Base-by-base conservation (phyloP, 768 basidiomycete genomes). In the Exidia glandulosa region DNA sequence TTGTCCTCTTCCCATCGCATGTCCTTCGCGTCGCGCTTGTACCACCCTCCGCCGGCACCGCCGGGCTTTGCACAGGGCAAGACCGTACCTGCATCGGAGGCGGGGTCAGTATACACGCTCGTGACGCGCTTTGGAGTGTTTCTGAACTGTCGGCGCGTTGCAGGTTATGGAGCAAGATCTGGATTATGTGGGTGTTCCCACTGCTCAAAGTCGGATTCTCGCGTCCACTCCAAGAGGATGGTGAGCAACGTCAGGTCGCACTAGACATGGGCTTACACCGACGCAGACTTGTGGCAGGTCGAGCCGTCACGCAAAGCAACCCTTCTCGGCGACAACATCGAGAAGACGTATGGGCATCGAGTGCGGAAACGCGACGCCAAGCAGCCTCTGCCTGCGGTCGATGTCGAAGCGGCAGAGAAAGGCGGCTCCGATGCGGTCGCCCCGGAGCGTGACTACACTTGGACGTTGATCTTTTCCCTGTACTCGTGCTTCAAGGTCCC, bases 201-300 rank as follows among this genome's bases (percentile, higher is more conserved):
- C 77, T 86, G 60, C 72, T 85, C 2, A 70, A 73, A 30, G 82
- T 84, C 14, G 83, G 83, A 1, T 85, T 79, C 65, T 78, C 81
- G 12, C 73, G 83, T 56, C 83, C 83, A 0, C 63, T 84, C 12
- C 72, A 81, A 70, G 75, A 78, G 66, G 82, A 85, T 50, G 84
- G 84, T 81, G 36, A 7, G 60, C 50, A n/a, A 4, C 30, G 30
- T 31, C 19, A 36, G 10, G 12, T 2, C 29, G 9, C 33, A 9
- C 23, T 32, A 27, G 10, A 9, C 30, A 14, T 14, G 10, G 14
- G 9, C 50, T 54, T 23, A 54, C 23, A 58, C 25, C 32, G 25
- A n/a, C 41, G 29, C 55, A 84, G 83, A 84, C 65, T 67, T 84
- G 47, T 84, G 81, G 80, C 68, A 75, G 55, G 73, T 84, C 3